These are phyloP conservation scores for Alternaria solani DNA, from an alignment of 2,329 filamentous ascomycete genomes.

Conservation along the genomic window DNA sequence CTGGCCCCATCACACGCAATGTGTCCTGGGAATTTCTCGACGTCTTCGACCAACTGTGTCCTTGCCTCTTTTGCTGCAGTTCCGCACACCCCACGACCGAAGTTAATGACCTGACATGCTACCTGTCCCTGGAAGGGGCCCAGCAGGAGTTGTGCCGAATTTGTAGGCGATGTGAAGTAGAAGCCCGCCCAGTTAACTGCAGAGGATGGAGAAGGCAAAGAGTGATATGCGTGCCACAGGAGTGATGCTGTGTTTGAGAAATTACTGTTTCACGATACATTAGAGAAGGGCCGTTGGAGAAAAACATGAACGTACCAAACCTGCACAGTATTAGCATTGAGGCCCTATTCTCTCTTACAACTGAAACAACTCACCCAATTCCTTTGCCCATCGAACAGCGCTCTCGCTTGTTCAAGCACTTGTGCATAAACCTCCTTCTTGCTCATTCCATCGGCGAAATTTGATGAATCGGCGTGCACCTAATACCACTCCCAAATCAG, in stretches of 20 bases:
- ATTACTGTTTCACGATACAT: slow-evolving; percentile 56
- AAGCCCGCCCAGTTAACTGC: slow-evolving; percentile 82
- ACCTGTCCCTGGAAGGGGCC: slow-evolving; percentile 79
- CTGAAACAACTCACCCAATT: slow-evolving; percentile 71
- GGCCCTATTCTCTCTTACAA: background rate
- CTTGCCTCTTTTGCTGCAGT: slow-evolving; percentile 66
- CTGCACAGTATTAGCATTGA: slow-evolving; percentile 1
- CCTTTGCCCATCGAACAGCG: slow-evolving; percentile 74
- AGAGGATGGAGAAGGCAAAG: slow-evolving; percentile 69
- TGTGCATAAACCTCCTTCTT: slow-evolving; percentile 79
- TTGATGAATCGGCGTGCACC: slow-evolving; percentile 83
- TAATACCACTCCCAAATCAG: slow-evolving; percentile 6
- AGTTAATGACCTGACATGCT: slow-evolving; percentile 79
- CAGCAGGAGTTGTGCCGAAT: slow-evolving; percentile 68
- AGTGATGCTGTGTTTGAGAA: slow-evolving; percentile 78
- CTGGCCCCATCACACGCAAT: slow-evolving; percentile 82
- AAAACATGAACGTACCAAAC: slow-evolving; percentile 9
- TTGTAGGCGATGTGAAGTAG: slow-evolving; percentile 49
- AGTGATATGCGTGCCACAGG: slow-evolving; percentile 81
- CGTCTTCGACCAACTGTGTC: slow-evolving; percentile 73
- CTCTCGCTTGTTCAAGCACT: slow-evolving; percentile 73
- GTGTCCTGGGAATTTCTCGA: slow-evolving; percentile 78
- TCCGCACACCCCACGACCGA: slow-evolving; percentile 79
- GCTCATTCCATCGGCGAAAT: slow-evolving; percentile 70
- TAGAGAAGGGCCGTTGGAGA: background rate